phyloP scores from a whole-genome alignment of 2,329 filamentous ascomycete genomes.

The Daldinia sp. region DNA sequence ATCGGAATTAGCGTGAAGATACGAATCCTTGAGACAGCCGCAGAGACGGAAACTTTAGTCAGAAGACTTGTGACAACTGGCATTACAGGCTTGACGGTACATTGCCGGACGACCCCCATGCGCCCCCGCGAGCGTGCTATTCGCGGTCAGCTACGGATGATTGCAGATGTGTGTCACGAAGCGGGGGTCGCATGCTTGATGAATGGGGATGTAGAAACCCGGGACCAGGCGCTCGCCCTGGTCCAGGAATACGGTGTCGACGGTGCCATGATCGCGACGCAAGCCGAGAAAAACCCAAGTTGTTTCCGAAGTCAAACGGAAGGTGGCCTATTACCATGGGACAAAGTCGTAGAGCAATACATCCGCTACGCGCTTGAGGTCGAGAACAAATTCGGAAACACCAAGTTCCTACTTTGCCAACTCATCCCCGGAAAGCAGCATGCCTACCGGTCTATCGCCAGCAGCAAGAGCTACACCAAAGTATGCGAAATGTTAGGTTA shows the following conservation, averaged over 20 bases:
- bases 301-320: slow-evolving; percentile 77
- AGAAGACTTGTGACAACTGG: slow-evolving; percentile 82
- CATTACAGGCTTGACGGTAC: slow-evolving; percentile 90
- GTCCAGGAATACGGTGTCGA: slow-evolving; percentile 85
- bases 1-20: slow-evolving; percentile 99
- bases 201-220: slow-evolving; percentile 88
- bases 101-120: slow-evolving; percentile 97
- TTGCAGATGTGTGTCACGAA: slow-evolving; percentile 80
- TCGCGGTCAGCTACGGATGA: slow-evolving; percentile 83
- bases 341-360: slow-evolving; percentile 79
- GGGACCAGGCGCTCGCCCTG: slow-evolving; percentile 75
- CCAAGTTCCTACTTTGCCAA: slow-evolving; percentile 87
- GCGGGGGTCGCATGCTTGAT: slow-evolving; percentile 91
- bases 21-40: slow-evolving; percentile 79
- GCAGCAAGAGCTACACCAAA: slow-evolving; percentile 75
- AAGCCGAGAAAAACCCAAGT: slow-evolving; percentile 89
- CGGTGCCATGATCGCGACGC: slow-evolving; percentile 95
- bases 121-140: slow-evolving; percentile 88
- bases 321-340: slow-evolving; percentile 78
- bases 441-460: slow-evolving; percentile 67
- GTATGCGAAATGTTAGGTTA: slow-evolving; percentile 72
- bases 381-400: slow-evolving; percentile 90
- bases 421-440: slow-evolving; percentile 83
- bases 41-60: slow-evolving; percentile 80
- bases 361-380: slow-evolving; percentile 75